Base-by-base conservation (phyloP, 176 grass and related monocot genomes). In the Aegilops tauschii region DNA sequence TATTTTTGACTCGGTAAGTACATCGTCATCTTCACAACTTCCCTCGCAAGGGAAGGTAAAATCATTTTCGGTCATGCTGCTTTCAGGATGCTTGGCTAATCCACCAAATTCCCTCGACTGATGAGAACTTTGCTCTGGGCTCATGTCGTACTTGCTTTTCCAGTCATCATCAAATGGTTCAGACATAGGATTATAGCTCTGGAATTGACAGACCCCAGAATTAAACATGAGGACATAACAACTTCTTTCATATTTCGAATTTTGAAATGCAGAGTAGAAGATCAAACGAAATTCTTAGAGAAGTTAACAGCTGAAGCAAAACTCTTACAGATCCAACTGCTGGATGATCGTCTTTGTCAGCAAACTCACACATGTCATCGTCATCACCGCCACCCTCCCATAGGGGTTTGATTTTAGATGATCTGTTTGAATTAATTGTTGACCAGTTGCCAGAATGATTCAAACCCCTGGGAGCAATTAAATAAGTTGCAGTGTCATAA, bases 131-230 rank as follows among this genome's bases (percentile, higher is more conserved):
- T 92, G 56, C 76, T 87, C 84, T 16, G 82, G 81, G 65, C 78
- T 86, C 23, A 77, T 73, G 35, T 94, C 91, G 80, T 94, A 92
- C 84, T 94, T 94, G 74, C 77, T 89, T 90, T 91, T 80, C 93
- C 93, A 96, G 36, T 96, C 69, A 87, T 96, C 69, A 87, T 96
- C 93, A 80, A 94, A 83, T 71, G 96, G 90, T 81, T 98, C 96
- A 29, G 82, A 89, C 88, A 98, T 94, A 74, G 92, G 93, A 92
- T 93, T 94, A 68, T 94, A 98, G 87, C 92, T 94, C 96, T 96
- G 88, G 68, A 72, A 84, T 73, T 68, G 73, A 79, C 62, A 90
- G 25, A 44, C 29, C 20, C 8, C 12, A 54, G 45, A 86, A 37
- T n/a, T 74, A 31, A 87, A 28, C n/a, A 85, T 47, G 25, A 82